Percentiles rank a stretch among this genome's conserved stretches.
These are phyloP conservation scores for Vigna radiata DNA, from an alignment of 306 rosid species.

Conservation along the genomic window DNA sequence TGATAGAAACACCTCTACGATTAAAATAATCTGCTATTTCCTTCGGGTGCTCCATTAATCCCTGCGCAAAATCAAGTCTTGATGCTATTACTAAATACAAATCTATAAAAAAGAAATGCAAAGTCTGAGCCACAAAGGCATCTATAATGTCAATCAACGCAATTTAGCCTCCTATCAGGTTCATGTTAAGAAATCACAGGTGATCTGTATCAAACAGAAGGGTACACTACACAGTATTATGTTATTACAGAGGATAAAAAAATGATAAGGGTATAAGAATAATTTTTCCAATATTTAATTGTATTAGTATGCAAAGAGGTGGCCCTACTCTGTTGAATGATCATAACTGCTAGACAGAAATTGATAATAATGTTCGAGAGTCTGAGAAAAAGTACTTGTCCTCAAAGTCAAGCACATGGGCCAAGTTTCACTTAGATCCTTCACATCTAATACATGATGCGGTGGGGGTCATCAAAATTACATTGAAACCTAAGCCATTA, in stretches of 20 bases:
- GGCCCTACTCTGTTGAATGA: slow-evolving; percentile 16
- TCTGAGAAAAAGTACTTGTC: neutral
- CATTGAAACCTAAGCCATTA: slow-evolving; percentile 31
- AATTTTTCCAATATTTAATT: neutral
- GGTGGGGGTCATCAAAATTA: neutral
- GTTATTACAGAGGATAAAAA: neutral
- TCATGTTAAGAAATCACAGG: neutral
- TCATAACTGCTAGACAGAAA: slow-evolving; percentile 12
- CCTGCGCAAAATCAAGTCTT: slow-evolving; percentile 62
- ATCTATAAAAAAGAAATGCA: neutral
- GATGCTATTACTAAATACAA: slow-evolving; percentile 35
- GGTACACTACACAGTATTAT: neutral
- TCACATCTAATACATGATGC: slow-evolving; percentile 11
- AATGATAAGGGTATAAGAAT: neutral
- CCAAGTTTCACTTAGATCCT: slow-evolving; percentile 5
- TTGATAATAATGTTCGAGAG: slow-evolving; percentile 19
- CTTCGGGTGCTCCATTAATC: slow-evolving; percentile 82
- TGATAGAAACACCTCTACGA: slow-evolving; percentile 70
- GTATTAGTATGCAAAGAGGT: neutral
- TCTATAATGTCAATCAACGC: neutral
- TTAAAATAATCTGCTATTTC: slow-evolving; percentile 80
- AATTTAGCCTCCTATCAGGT: neutral
- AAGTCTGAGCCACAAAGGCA: neutral
- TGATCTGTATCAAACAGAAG: neutral
- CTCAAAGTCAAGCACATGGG: slow-evolving; percentile 22